A percentile compares a stretch with the other conserved stretches of the same genome.
Evolutionary conservation across 306 rosid species (phyloP).

Genomic region (Rosa rugosa): DNA sequence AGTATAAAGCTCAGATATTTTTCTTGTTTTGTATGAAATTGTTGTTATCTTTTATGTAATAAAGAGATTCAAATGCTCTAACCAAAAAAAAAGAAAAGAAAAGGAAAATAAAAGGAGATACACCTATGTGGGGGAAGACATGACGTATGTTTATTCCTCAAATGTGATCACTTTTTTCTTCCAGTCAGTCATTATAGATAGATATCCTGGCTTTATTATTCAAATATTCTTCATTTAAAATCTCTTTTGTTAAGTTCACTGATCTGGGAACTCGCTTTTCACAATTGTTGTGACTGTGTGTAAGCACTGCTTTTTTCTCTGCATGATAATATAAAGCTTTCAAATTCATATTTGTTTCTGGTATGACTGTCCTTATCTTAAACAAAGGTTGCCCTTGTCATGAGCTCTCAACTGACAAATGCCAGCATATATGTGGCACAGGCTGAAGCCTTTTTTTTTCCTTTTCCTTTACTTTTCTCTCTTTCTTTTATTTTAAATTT

Average conservation of each 20-base stretch:
- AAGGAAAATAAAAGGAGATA: neutral
- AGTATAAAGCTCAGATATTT: slow-evolving; percentile 29
- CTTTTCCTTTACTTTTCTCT: neutral
- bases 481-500: neutral
- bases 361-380: neutral
- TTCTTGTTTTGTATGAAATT: neutral
- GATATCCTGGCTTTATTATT: neutral
- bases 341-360: neutral
- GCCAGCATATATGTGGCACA: neutral
- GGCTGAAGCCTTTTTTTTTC: neutral
- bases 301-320: neutral
- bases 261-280: neutral
- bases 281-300: neutral
- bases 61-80: neutral
- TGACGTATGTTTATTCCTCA: neutral
- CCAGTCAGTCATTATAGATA: neutral
- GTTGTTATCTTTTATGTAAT: neutral
- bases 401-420: neutral
- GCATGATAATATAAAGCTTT: neutral
- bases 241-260: neutral
- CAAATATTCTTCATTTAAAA: neutral
- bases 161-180: neutral
- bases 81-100: neutral
- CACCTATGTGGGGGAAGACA: neutral
- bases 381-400: neutral